These are phyloP conservation scores for Noccaea caerulescens DNA, from an alignment of 345 rosid genomes.

Conservation along the genomic window DNA sequence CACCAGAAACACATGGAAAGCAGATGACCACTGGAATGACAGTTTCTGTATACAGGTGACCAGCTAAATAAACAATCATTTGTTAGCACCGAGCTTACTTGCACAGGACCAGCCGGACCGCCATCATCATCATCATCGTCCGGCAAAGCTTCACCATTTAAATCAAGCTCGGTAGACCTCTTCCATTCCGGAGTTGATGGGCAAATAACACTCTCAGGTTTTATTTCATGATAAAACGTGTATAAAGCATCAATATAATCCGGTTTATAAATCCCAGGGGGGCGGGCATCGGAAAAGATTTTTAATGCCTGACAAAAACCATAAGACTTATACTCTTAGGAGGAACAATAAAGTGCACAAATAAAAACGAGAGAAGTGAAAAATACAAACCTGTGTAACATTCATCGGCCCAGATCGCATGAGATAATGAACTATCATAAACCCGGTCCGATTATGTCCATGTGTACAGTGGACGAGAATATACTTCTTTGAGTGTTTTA, in stretches of 20 bases:
- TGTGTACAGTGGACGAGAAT: conserved; percentile 98
- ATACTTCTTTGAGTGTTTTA: conserved; percentile 77
- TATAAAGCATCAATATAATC: conserved; percentile 87
- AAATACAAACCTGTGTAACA: conserved; percentile 71
- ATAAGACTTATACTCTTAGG: conserved; percentile 21
- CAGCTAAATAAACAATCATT: conserved; percentile 10
- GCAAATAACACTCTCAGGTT: conserved; percentile 68
- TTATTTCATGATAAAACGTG: conserved; percentile 88
- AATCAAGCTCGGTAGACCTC: conserved; percentile 88
- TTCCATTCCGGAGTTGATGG: conserved; percentile 99
- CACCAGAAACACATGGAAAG: conserved; percentile 10
- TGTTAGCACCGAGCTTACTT: conserved; percentile 28
- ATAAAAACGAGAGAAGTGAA: background rate
- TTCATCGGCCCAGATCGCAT: conserved; percentile 81
- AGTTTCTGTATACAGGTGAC: background rate
- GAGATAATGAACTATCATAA: conserved; percentile 91
- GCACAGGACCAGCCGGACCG: conserved; percentile 41
- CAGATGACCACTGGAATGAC: conserved; percentile 21
- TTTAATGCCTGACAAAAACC: conserved; percentile 71
- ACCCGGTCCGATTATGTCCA: conserved; percentile 98
- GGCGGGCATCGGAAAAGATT: conserved; percentile 81
- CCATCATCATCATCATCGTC: conserved; percentile 50
- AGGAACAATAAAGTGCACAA: conserved; percentile 16
- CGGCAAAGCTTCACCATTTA: conserved; percentile 88
- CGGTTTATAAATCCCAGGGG: conserved; percentile 96